These are phyloP conservation scores for Tolypocladium inflatum DNA, from an alignment of 2,329 filamentous ascomycete species.

Conservation along the genomic window DNA sequence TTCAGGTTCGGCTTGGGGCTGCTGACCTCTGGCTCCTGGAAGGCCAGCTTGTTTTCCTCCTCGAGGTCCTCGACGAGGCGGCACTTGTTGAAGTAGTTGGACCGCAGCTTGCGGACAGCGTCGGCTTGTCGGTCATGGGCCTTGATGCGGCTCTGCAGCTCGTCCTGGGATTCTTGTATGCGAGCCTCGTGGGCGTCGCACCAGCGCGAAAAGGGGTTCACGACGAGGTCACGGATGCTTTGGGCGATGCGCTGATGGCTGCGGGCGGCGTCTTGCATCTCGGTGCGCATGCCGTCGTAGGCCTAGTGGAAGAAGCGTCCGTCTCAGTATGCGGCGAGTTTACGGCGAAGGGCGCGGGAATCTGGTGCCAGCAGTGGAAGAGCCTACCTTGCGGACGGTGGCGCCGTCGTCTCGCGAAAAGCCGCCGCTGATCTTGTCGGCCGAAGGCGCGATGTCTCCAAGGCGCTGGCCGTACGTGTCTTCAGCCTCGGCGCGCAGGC, in stretches of 20 bases:
- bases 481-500: slow-evolving; percentile 91
- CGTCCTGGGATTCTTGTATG: slow-evolving; percentile 89
- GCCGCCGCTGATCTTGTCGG: slow-evolving; percentile 74
- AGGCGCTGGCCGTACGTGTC: slow-evolving; percentile 78
- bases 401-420: slow-evolving; percentile 91
- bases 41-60: slow-evolving; percentile 96
- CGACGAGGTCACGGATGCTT: slow-evolving; percentile 91
- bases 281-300: slow-evolving; percentile 83
- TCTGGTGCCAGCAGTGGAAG: neutral
- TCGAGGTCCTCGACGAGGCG: slow-evolving; percentile 91
- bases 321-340: slow-evolving; percentile 8
- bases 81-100: slow-evolving; percentile 98
- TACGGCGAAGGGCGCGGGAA: neutral
- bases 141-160: slow-evolving; percentile 84
- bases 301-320: slow-evolving; percentile 43
- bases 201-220: slow-evolving; percentile 91
- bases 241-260: slow-evolving; percentile 94
- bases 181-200: slow-evolving; percentile 89
- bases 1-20: slow-evolving; percentile 52
- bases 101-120: slow-evolving; percentile 81
- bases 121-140: slow-evolving; percentile 89
- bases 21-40: slow-evolving; percentile 74
- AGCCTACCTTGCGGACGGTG: slow-evolving; percentile 76
- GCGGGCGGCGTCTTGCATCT: slow-evolving; percentile 84
- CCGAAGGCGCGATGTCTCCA: slow-evolving; percentile 68